A percentile compares a stretch with the other conserved stretches of the same genome.
phyloP scores from a whole-genome alignment of 768 basidiomycete species.

The Cystobasidium tubakii region DNA sequence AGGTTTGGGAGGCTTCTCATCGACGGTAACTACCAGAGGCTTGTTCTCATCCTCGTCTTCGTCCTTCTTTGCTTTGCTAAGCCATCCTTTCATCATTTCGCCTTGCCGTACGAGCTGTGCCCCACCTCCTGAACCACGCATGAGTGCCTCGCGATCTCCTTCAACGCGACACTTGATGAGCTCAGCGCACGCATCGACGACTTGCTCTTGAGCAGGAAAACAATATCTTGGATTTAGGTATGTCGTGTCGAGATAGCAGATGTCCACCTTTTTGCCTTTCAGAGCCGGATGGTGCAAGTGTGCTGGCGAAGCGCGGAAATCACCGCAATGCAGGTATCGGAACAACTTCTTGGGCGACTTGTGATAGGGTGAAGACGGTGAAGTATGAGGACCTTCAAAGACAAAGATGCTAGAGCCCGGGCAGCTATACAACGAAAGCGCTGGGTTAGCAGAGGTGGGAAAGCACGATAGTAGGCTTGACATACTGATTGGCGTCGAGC shows the following conservation, averaged over 20 bases:
- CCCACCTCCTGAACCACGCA: slow-evolving; percentile 38
- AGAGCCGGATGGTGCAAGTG: slow-evolving; percentile 80
- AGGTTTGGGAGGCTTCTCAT: slow-evolving; percentile 20
- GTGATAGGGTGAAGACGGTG: slow-evolving; percentile 39
- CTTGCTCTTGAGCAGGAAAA: slow-evolving; percentile 90
- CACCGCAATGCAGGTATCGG: slow-evolving; percentile 92
- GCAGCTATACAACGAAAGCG: slow-evolving; percentile 48
- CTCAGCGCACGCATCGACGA: slow-evolving; percentile 85
- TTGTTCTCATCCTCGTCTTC: slow-evolving; percentile 21
- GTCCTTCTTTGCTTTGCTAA: slow-evolving; percentile 37
- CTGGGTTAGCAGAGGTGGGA: background rate
- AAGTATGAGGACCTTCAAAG: slow-evolving; percentile 84
- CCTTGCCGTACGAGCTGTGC: slow-evolving; percentile 38
- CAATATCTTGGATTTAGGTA: slow-evolving; percentile 67
- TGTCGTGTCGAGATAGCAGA: slow-evolving; percentile 91
- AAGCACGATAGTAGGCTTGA: background rate
- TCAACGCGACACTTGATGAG: slow-evolving; percentile 50
- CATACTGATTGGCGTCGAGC: slow-evolving; percentile 92
- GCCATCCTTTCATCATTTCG: slow-evolving; percentile 45
- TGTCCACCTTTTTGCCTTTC: slow-evolving; percentile 72
- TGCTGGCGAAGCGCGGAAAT: slow-evolving; percentile 76
- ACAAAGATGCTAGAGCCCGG: slow-evolving; percentile 91
- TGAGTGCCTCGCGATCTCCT: slow-evolving; percentile 42
- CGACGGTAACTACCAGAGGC: background rate
- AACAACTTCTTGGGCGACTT: slow-evolving; percentile 53